phyloP scores from a whole-genome alignment of 441 rosid genomes.

The Erodium chrysanthum region DNA sequence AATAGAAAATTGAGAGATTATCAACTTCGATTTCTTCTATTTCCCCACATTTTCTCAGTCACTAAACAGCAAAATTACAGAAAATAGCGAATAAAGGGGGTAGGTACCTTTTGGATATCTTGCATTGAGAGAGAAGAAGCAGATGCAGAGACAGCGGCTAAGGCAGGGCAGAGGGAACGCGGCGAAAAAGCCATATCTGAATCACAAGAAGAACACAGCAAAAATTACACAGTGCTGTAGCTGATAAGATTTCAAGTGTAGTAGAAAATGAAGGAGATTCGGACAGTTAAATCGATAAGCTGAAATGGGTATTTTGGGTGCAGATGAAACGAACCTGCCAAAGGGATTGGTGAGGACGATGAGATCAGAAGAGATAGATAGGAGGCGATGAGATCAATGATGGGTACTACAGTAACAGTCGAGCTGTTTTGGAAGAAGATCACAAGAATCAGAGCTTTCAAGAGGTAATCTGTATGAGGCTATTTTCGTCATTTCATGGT shows the following conservation, averaged over 20 bases:
- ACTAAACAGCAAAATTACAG: slow-evolving; percentile 9
- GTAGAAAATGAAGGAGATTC: neutral
- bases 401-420: neutral
- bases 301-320: neutral
- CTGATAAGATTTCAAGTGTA: neutral
- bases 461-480: neutral
- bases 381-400: slow-evolving; percentile 3
- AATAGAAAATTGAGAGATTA: neutral
- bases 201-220: slow-evolving; percentile 4
- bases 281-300: neutral
- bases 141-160: slow-evolving; percentile 40
- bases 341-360: neutral
- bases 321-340: neutral
- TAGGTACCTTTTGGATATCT: slow-evolving; percentile 50
- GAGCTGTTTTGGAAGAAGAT: neutral
- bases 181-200: slow-evolving; percentile 51
- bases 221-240: neutral
- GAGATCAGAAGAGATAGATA: slow-evolving; percentile 3
- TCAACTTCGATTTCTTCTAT: neutral
- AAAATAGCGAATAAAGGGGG: neutral
- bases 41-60: slow-evolving; percentile 5
- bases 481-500: neutral
- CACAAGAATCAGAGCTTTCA: neutral
- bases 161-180: no score
- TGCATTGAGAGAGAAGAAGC: slow-evolving; percentile 26